phyloP scores from a whole-genome alignment of 1,139 yeast genomes.

The Yamadazyma spencermartinsiae region DNA sequence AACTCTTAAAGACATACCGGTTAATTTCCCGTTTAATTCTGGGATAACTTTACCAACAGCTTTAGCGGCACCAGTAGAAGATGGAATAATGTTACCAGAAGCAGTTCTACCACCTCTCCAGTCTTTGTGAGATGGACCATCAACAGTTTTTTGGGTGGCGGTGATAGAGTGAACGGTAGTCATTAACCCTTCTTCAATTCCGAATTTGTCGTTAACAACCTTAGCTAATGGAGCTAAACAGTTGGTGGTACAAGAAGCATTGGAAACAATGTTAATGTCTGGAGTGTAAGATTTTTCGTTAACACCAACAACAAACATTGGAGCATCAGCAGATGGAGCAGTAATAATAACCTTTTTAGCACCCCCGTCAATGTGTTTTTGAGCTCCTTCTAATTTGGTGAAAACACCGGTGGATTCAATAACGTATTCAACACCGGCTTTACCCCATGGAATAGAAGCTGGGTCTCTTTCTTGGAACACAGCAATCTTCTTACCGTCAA shows the following conservation, averaged over 20 bases:
- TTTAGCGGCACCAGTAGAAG: conserved; percentile 92
- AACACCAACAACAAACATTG: conserved; percentile 87
- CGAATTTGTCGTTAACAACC: conserved; percentile 76
- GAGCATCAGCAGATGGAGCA: conserved; percentile 86
- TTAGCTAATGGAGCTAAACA: conserved; percentile 89
- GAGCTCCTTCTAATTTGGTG: conserved; percentile 76
- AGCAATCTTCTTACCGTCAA: conserved; percentile 67
- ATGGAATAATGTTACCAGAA: conserved; percentile 86
- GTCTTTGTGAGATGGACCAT: conserved; percentile 91
- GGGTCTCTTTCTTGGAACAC: conserved; percentile 82
- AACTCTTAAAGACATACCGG: conserved; percentile 87
- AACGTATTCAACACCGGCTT: conserved; percentile 72
- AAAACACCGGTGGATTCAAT: conserved; percentile 90
- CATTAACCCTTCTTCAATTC: conserved; percentile 86
- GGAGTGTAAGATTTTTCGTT: conserved; percentile 71
- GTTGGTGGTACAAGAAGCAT: conserved; percentile 91
- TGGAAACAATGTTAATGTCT: conserved; percentile 71
- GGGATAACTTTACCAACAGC: conserved; percentile 92
- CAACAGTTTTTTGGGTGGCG: conserved; percentile 89
- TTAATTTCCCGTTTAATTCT: conserved; percentile 82
- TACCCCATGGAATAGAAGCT: conserved; percentile 79
- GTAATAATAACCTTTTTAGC: conserved; percentile 89
- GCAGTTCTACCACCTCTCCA: conserved; percentile 97
- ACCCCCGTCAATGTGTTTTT: conserved; percentile 79
- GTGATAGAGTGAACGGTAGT: conserved; percentile 90